These are phyloP conservation scores for Apiotrichum veenhuisii DNA, from an alignment of 1,284 basidiomycete species.

Conservation along the genomic window DNA sequence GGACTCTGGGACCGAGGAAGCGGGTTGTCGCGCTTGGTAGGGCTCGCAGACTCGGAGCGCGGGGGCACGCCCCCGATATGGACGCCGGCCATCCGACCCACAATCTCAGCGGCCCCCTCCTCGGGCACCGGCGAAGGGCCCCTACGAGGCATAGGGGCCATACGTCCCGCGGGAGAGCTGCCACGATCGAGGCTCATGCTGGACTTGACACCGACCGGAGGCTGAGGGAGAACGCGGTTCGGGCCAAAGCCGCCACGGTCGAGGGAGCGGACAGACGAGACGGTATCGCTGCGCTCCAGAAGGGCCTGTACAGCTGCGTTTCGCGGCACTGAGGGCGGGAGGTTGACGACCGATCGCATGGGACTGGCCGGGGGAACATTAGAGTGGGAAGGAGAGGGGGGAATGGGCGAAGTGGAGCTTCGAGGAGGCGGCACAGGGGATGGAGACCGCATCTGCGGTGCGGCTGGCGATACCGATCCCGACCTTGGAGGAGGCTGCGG, in stretches of 20 bases:
- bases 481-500: slow-evolving; percentile 27
- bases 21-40: neutral
- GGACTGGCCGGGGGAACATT: neutral
- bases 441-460: slow-evolving; percentile 2
- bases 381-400: neutral
- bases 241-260: slow-evolving; percentile 35
- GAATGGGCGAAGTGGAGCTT: neutral
- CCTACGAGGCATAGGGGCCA: neutral
- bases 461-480: slow-evolving; percentile 4
- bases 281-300: slow-evolving; percentile 43
- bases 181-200: slow-evolving; percentile 44
- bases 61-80: slow-evolving; percentile 2
- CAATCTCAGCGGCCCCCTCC: slow-evolving; percentile 11
- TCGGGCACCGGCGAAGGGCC: neutral
- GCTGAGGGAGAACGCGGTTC: slow-evolving; percentile 37
- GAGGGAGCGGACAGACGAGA: slow-evolving; percentile 44
- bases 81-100: slow-evolving; percentile 10
- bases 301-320: slow-evolving; percentile 10
- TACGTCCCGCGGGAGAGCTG: slow-evolving; percentile 7
- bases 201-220: slow-evolving; percentile 35
- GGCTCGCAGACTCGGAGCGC: slow-evolving; percentile 2
- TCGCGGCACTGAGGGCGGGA: neutral
- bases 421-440: slow-evolving; percentile 9
- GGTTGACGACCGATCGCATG: neutral
- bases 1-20: neutral